Percentiles rank a stretch among this genome's conserved stretches.
Conservation (phyloP, 768 basidiomycete species). For the Amyloporia xantha region DNA sequence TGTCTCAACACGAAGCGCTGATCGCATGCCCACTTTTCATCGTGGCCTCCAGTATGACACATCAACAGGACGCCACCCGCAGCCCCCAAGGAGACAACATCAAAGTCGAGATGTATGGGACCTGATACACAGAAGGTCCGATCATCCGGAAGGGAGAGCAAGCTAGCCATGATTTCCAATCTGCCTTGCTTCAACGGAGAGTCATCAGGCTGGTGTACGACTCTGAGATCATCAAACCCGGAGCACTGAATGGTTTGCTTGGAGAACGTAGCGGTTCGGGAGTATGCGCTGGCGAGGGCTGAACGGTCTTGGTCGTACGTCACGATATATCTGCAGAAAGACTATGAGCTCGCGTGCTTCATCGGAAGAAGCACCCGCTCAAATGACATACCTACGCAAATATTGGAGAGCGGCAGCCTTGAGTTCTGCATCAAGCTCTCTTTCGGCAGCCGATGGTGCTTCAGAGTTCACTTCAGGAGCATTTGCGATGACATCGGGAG, state of each 20-base stretch:
- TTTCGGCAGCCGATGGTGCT: too few relatives aligned
- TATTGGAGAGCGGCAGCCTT: constrained; percentile 9
- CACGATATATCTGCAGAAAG: constrained; percentile 13
- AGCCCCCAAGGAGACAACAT: constrained; percentile 10
- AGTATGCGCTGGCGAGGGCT: constrained; percentile 17
- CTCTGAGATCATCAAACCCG: too few relatives aligned
- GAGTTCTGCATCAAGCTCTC: too few relatives aligned
- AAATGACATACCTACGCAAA: constrained; percentile 9
- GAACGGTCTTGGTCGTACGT: constrained; percentile 17
- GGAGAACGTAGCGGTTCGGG: constrained; percentile 18
- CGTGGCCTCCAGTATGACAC: constrained; percentile 7
- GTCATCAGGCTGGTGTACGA: not conserved
- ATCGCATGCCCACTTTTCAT: constrained; percentile 8
- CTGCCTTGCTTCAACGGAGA: constrained; percentile 7
- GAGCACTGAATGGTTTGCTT: not conserved
- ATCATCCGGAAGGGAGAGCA: constrained; percentile 16
- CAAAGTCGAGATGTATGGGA: constrained; percentile 8
- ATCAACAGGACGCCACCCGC: constrained; percentile 13
- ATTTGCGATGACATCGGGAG: too few relatives aligned
- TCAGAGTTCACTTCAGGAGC: too few relatives aligned
- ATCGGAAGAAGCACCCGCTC: too few relatives aligned
- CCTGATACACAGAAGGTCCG: constrained; percentile 4
- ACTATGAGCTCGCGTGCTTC: too few relatives aligned
- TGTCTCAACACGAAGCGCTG: constrained; percentile 18
- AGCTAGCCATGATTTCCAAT: constrained; percentile 11